A percentile compares a stretch with the other conserved stretches of the same genome.
Evolutionary conservation across 495 filamentous ascomycete species (phyloP).

Genomic region (Hypoxylon trugodes): DNA sequence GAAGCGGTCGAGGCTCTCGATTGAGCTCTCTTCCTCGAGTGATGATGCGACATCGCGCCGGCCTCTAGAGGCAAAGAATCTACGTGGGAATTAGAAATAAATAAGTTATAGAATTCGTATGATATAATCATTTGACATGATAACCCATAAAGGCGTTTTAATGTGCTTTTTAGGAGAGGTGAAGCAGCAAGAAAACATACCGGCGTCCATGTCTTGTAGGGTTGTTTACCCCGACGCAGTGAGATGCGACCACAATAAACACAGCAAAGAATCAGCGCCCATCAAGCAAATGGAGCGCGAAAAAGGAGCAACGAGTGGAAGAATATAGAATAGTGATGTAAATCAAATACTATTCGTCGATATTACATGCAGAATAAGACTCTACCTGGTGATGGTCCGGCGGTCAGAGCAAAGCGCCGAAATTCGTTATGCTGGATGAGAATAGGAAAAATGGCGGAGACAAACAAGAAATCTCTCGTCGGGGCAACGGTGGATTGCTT

Average conservation of each 20-base stretch:
- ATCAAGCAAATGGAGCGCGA: constrained; percentile 8
- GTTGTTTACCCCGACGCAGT: constrained; percentile 44
- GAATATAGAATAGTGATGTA: constrained; percentile 21
- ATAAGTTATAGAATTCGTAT: neutral
- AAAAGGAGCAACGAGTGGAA: constrained; percentile 13
- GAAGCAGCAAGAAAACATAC: constrained; percentile 23
- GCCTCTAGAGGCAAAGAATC: constrained; percentile 28
- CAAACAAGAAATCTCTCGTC: constrained; percentile 48
- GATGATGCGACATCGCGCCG: constrained; percentile 40
- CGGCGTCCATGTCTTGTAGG: constrained; percentile 35
- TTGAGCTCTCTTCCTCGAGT: constrained; percentile 68
- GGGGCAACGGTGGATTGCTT: constrained; percentile 43
- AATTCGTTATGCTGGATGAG: constrained; percentile 15
- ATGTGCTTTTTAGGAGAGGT: neutral
- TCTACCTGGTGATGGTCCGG: constrained; percentile 31
- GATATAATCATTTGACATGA: neutral
- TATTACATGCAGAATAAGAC: constrained; percentile 35
- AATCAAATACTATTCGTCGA: constrained; percentile 13
- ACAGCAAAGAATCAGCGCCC: constrained; percentile 13
- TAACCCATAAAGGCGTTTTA: neutral
- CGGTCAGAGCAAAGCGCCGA: constrained; percentile 6
- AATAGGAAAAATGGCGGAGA: constrained; percentile 37
- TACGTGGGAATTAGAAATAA: constrained; percentile 30
- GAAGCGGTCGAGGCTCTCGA: constrained; percentile 90
- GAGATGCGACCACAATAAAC: constrained; percentile 43